Percentiles rank a stretch among this genome's conserved stretches.
phyloP scores from a whole-genome alignment of 73 alveolate genomes.

The Blepharisma stoltei region DNA sequence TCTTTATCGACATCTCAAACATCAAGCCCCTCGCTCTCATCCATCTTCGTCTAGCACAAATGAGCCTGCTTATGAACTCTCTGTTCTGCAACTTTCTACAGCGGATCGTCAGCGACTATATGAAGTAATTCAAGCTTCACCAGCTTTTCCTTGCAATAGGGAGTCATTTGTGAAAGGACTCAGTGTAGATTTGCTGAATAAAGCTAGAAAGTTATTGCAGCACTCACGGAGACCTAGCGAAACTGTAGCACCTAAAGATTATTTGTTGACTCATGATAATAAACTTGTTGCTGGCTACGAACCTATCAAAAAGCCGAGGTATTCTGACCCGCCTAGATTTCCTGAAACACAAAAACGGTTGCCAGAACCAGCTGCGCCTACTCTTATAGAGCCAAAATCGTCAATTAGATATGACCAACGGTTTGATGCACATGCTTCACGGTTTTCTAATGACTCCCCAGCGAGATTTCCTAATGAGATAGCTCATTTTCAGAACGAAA shows the following conservation, averaged over 20 bases:
- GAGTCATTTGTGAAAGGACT: constrained; percentile 1
- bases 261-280: constrained; percentile 6
- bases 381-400: no score
- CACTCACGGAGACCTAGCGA: not conserved
- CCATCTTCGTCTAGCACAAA: not conserved
- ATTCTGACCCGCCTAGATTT: not conserved
- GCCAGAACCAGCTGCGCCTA: no score
- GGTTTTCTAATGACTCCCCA: not conserved
- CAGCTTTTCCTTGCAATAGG: constrained; percentile 22
- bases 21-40: constrained; percentile 14
- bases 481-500: not conserved
- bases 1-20: not conserved
- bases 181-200: constrained; percentile 16
- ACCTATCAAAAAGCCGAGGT: constrained; percentile 1
- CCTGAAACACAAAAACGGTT: no score
- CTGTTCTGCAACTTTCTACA: constrained; percentile 16
- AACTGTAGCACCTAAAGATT: not conserved
- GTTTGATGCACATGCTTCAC: not conserved
- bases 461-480: no score
- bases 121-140: constrained; percentile 6
- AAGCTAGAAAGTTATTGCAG: constrained; percentile 4
- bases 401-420: not conserved
- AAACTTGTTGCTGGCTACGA: not conserved
- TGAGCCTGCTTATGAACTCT: constrained; percentile 6
- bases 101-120: constrained; percentile 12